A percentile compares a stretch with the other conserved stretches of the same genome.
These are phyloP conservation scores for Euphrasia arctica DNA, from an alignment of 305 asterid species.

Conservation along the genomic window DNA sequence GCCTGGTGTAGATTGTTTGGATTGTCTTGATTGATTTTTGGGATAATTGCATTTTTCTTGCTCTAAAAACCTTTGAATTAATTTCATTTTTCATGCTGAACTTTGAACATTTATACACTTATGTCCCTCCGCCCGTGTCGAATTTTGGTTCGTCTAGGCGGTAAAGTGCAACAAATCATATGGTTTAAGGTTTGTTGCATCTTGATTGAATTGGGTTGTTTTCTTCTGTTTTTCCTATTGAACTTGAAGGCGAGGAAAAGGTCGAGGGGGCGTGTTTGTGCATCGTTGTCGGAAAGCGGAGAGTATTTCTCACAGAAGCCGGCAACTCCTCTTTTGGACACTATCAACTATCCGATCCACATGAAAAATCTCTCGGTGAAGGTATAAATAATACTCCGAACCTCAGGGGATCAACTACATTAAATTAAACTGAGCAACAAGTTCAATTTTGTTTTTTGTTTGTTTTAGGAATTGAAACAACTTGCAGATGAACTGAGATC, in stretches of 20 bases:
- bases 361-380: slow-evolving; percentile 86
- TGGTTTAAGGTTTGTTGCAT: slow-evolving; percentile 5
- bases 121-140: background rate
- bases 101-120: background rate
- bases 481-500: slow-evolving; percentile 87
- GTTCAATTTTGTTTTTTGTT: background rate
- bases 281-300: slow-evolving; percentile 65
- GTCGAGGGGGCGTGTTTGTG: slow-evolving; percentile 48
- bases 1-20: background rate
- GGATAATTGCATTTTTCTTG: background rate
- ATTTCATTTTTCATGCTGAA: background rate
- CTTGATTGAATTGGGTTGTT: slow-evolving; percentile 29
- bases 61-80: background rate
- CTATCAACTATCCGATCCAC: slow-evolving; percentile 89
- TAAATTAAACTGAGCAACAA: background rate
- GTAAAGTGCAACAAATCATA: background rate
- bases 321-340: slow-evolving; percentile 94
- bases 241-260: slow-evolving; percentile 49
- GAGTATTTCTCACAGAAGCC: slow-evolving; percentile 88
- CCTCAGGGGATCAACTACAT: background rate
- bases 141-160: no score
- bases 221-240: slow-evolving; percentile 10
- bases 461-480: slow-evolving; percentile 76
- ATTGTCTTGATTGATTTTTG: background rate
- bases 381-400: slow-evolving; percentile 35